These are phyloP conservation scores for Colletotrichum melonis DNA, from an alignment of 2,329 filamentous ascomycete genomes.

Conservation along the genomic window DNA sequence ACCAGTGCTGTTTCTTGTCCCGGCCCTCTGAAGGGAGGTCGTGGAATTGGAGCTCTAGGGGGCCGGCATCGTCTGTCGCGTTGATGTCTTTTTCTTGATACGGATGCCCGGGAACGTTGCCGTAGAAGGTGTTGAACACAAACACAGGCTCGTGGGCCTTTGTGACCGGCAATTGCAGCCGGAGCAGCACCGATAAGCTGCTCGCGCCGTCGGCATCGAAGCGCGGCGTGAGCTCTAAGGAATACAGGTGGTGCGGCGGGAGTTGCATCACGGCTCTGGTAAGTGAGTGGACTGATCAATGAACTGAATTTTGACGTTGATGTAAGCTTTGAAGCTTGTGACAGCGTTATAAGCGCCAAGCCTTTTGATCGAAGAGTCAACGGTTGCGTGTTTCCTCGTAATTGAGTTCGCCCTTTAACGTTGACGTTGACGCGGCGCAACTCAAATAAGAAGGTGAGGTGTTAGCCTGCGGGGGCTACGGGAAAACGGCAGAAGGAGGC, in stretches of 20 bases:
- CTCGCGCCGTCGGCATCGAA: slow-evolving; percentile 13
- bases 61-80: slow-evolving; percentile 18
- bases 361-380: neutral
- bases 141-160: neutral
- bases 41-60: slow-evolving; percentile 21
- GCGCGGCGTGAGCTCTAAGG: slow-evolving; percentile 9
- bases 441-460: slow-evolving; percentile 7
- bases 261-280: neutral
- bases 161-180: neutral
- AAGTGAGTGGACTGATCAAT: too few relatives aligned
- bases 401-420: neutral
- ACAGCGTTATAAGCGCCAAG: neutral
- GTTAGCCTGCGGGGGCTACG: neutral
- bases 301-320: neutral
- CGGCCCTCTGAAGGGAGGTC: slow-evolving; percentile 28
- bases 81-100: slow-evolving; percentile 8
- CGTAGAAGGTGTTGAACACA: neutral
- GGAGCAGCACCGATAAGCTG: slow-evolving; percentile 5
- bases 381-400: neutral
- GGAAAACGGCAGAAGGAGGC: neutral
- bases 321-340: neutral
- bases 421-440: slow-evolving; percentile 3
- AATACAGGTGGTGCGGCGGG: slow-evolving; percentile 6
- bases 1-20: slow-evolving; percentile 33
- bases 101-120: slow-evolving; percentile 4